phyloP scores from a whole-genome alignment of 2,329 filamentous ascomycete species.

The Colletotrichum sp. region DNA sequence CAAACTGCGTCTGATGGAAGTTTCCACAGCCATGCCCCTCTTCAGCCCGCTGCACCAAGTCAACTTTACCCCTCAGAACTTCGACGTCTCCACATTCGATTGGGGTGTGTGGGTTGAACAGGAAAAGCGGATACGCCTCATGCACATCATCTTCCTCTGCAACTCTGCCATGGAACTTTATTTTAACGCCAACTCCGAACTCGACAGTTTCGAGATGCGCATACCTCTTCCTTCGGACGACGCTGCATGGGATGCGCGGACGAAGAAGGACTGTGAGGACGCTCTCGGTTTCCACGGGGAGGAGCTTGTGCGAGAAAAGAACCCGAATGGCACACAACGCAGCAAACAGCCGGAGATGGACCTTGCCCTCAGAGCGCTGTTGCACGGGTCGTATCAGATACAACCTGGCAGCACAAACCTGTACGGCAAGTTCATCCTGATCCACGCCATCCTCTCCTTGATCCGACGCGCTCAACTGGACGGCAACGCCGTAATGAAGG shows the following conservation, averaged over 20 bases:
- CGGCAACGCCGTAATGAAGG: slow-evolving; percentile 39
- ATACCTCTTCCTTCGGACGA: slow-evolving; percentile 76
- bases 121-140: slow-evolving; percentile 69
- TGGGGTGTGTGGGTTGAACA: slow-evolving; percentile 75
- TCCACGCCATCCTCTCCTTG: slow-evolving; percentile 71
- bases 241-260: slow-evolving; percentile 73
- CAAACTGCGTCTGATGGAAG: slow-evolving; percentile 59
- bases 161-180: slow-evolving; percentile 72
- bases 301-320: slow-evolving; percentile 57
- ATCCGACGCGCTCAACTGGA: slow-evolving; percentile 53
- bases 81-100: slow-evolving; percentile 60
- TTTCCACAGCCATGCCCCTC: slow-evolving; percentile 52
- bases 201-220: slow-evolving; percentile 68
- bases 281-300: slow-evolving; percentile 68
- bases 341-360: slow-evolving; percentile 70
- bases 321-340: slow-evolving; percentile 66
- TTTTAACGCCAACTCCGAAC: slow-evolving; percentile 70
- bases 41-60: slow-evolving; percentile 68
- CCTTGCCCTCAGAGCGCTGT: slow-evolving; percentile 64
- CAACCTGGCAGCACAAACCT: slow-evolving; percentile 71
- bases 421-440: slow-evolving; percentile 75
- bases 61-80: slow-evolving; percentile 47
- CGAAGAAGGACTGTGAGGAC: slow-evolving; percentile 63
- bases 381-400: slow-evolving; percentile 64
- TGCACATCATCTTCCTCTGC: slow-evolving; percentile 69